phyloP scores from a whole-genome alignment of 1,284 basidiomycete species.

The Sutorius eximius region DNA sequence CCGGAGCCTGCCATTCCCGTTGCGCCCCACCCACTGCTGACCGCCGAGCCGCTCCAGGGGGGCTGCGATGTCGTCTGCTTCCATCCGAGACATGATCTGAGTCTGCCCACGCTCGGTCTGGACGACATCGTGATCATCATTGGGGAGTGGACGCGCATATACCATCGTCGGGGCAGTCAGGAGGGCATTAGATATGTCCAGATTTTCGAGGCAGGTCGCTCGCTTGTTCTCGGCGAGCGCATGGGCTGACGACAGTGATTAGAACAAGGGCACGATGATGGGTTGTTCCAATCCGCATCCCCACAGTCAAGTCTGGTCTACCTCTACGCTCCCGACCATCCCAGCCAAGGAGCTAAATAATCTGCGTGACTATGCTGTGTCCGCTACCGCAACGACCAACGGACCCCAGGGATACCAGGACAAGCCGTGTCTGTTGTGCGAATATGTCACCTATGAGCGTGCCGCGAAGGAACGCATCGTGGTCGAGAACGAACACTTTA shows the following conservation, averaged over 20 bases:
- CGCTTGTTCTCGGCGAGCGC: background rate
- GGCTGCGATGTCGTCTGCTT: slow-evolving; percentile 90
- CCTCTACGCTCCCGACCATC: slow-evolving; percentile 73
- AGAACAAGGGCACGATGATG: slow-evolving; percentile 97
- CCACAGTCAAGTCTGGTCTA: slow-evolving; percentile 90
- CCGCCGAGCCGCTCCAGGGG: slow-evolving; percentile 74
- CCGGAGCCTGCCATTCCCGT: slow-evolving; percentile 49
- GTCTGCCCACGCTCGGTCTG: slow-evolving; percentile 71
- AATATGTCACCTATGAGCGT: slow-evolving; percentile 79
- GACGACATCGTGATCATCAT: slow-evolving; percentile 72
- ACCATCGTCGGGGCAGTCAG: slow-evolving; percentile 58
- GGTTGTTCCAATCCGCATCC: slow-evolving; percentile 96
- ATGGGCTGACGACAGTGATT: background rate
- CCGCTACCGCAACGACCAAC: slow-evolving; percentile 37
- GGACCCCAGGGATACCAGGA: slow-evolving; percentile 61
- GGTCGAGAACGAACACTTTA: slow-evolving; percentile 76
- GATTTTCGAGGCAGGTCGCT: slow-evolving; percentile 73
- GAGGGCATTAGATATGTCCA: slow-evolving; percentile 80
- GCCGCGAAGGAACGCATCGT: slow-evolving; percentile 65
- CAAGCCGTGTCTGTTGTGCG: slow-evolving; percentile 77
- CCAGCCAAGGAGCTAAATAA: slow-evolving; percentile 66
- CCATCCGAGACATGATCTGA: slow-evolving; percentile 89
- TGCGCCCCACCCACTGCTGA: slow-evolving; percentile 64
- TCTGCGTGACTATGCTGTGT: slow-evolving; percentile 55
- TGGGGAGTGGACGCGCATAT: slow-evolving; percentile 75